phyloP scores from a whole-genome alignment of 2,329 filamentous ascomycete species.

The Xylaria sp. region DNA sequence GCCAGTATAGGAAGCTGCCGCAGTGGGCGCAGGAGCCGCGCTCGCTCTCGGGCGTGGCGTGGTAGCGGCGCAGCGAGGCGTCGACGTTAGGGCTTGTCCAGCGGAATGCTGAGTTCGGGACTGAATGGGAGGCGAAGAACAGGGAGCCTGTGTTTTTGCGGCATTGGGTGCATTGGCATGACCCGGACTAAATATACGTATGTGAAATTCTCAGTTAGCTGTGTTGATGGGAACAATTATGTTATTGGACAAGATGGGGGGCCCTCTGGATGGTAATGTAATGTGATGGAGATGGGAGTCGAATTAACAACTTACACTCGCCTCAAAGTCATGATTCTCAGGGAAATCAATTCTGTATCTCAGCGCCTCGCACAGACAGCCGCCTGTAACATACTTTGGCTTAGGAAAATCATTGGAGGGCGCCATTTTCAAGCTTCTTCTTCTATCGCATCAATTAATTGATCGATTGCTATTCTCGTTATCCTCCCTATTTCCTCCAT shows the following conservation, averaged over 20 bases:
- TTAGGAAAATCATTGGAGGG: constrained; percentile 28
- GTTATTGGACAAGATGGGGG: no score
- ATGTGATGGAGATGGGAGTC: background rate
- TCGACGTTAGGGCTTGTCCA: constrained; percentile 49
- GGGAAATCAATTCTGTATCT: constrained; percentile 62
- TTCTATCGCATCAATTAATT: background rate
- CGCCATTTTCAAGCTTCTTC: constrained; percentile 14
- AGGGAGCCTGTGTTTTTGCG: constrained; percentile 63
- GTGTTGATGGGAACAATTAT: background rate
- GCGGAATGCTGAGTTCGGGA: constrained; percentile 51
- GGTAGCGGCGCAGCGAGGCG: constrained; percentile 54
- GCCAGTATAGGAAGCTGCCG: constrained; percentile 63
- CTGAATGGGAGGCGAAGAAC: constrained; percentile 55
- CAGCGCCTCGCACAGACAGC: constrained; percentile 63
- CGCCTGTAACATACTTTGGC: constrained; percentile 56
- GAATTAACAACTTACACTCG: constrained; percentile 35
- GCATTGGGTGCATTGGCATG: constrained; percentile 67
- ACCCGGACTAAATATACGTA: constrained; percentile 51
- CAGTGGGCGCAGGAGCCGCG: constrained; percentile 63
- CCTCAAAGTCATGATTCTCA: constrained; percentile 56
- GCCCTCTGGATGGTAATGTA: background rate
- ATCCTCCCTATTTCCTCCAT: background rate
- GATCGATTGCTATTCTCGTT: background rate
- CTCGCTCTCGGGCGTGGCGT: constrained; percentile 53
- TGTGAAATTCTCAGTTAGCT: background rate